Evolutionary conservation across 2,329 filamentous ascomycete species (phyloP).

Genomic region (Mollisia scopiformis): DNA sequence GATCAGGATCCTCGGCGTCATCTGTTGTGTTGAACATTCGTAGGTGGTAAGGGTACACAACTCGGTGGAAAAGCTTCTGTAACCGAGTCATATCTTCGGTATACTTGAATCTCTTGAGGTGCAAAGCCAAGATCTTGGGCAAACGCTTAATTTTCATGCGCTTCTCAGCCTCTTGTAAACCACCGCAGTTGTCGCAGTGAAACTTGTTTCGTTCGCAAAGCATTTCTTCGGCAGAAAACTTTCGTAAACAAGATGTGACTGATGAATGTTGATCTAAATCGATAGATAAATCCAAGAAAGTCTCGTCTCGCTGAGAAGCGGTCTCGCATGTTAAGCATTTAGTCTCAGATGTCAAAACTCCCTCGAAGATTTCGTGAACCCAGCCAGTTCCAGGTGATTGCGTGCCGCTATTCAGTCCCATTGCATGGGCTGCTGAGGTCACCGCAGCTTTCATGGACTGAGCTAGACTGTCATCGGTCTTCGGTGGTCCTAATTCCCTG

Average conservation of each 20-base stretch:
- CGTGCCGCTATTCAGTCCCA: conserved; percentile 39
- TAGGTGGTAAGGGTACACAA: conserved; percentile 95
- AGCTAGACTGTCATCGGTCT: conserved; percentile 47
- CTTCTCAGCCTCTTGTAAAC: conserved; percentile 96
- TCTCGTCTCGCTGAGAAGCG: conserved; percentile 91
- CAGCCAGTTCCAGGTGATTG: conserved; percentile 73
- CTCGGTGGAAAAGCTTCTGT: conserved; percentile 95
- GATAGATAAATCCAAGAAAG: conserved; percentile 93
- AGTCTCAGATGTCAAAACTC: conserved; percentile 91
- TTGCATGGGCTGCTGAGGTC: conserved; percentile 42
- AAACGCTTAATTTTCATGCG: conserved; percentile 98
- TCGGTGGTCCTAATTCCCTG: conserved; percentile 50
- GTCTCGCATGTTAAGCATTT: conserved; percentile 96
- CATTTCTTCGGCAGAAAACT: conserved; percentile 98
- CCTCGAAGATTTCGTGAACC: conserved; percentile 98
- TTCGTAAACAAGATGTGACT: conserved; percentile 90
- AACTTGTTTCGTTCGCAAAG: conserved; percentile 98
- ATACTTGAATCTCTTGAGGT: conserved; percentile 97
- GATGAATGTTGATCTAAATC: conserved; percentile 95
- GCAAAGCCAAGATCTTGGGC: conserved; percentile 87
- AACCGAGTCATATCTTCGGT: conserved; percentile 92
- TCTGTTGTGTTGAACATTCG: conserved; percentile 98
- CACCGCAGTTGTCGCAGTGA: conserved; percentile 96
- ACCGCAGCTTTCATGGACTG: conserved; percentile 54
- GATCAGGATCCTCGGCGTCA: conserved; percentile 89